Evolutionary conservation across 495 filamentous ascomycete genomes (phyloP), one percentile per base, ranked within the genome.

Genomic region (Glutinoglossum americanum): DNA sequence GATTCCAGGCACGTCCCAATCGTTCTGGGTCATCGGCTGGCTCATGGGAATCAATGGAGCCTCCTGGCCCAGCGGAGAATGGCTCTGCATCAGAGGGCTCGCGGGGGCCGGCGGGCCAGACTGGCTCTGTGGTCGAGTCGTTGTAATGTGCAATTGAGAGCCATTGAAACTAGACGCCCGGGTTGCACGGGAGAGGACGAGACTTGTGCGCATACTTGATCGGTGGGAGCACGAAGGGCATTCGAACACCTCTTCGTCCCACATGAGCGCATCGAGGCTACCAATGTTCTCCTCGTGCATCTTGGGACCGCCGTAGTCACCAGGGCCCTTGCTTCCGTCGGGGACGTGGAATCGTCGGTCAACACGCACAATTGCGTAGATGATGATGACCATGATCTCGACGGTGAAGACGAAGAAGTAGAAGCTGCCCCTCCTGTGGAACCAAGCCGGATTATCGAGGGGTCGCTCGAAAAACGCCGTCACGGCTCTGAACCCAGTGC

Each of bases 321-420:
- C 68, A 0, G 64, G 41, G 30, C 44, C 59, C 55, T 65, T 60
- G 56, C 66, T 60, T 49, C 69, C 68, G 51, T 72, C 68, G 0
- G 83, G 82, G n/a, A 94, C 71, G 60, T 78, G 71, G 66, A 94
- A 94, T 6, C 81, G 75, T 59, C 72, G 72, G 62, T 96, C 88
- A 33, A 90, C 76, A 25, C 87, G 74, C 3, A 70, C 70, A 5
- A 84, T 60, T 1, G 79, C 73, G 65, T 84, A 89, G 3, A 81
- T 61, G 9, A 68, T 68, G 1, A 90, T 75, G 13, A 90, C 77
- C 3, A 81, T 23, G 27, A 87, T 67, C 68, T 96, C 89, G 13
- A 87, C 70, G 0, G 67, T 70, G 61, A 89, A 89, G 64, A 82
- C 79, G 72, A 94, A 88, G 62, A 80, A 64, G 68, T 89, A 95